A percentile compares a stretch with the other conserved stretches of the same genome.
phyloP scores from a whole-genome alignment of 2,329 filamentous ascomycete species.

The Fusarium nanum region DNA sequence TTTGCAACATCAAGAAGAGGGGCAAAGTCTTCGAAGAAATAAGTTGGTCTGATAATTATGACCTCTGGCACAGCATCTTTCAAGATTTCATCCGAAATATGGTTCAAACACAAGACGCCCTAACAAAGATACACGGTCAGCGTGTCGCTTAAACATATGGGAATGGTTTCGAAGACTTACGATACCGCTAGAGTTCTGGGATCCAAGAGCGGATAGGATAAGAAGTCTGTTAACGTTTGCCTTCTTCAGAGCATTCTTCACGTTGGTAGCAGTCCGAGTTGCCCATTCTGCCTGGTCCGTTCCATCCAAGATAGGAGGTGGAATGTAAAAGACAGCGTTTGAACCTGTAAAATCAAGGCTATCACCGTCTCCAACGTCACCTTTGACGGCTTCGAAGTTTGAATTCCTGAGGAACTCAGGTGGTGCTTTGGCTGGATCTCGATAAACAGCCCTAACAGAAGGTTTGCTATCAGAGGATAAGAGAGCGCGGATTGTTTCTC shows the following conservation, averaged over 20 bases:
- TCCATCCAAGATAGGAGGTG: constrained; percentile 48
- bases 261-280: constrained; percentile 26
- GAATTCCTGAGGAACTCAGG: constrained; percentile 45
- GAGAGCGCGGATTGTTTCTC: constrained; percentile 46
- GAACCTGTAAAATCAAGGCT: constrained; percentile 48
- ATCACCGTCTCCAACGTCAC: constrained; percentile 45
- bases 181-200: constrained; percentile 48
- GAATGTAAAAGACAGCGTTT: constrained; percentile 51
- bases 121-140: constrained; percentile 9
- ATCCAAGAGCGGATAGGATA: constrained; percentile 47
- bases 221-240: constrained; percentile 40
- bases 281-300: constrained; percentile 43
- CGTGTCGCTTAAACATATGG: accelerated
- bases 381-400: constrained; percentile 48
- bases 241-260: constrained; percentile 36
- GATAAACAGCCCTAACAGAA: constrained; percentile 48
- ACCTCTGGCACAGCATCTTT: constrained; percentile 38
- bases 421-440: constrained; percentile 47
- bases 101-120: constrained; percentile 45
- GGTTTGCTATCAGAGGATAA: constrained; percentile 37
- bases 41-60: constrained; percentile 35
- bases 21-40: constrained; percentile 43
- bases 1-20: constrained; percentile 35
- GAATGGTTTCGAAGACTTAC: constrained; percentile 32
- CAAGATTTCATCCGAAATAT: constrained; percentile 39